phyloP scores from a whole-genome alignment of 2,329 filamentous ascomycete genomes.

The Phaeoacremonium minimum region DNA sequence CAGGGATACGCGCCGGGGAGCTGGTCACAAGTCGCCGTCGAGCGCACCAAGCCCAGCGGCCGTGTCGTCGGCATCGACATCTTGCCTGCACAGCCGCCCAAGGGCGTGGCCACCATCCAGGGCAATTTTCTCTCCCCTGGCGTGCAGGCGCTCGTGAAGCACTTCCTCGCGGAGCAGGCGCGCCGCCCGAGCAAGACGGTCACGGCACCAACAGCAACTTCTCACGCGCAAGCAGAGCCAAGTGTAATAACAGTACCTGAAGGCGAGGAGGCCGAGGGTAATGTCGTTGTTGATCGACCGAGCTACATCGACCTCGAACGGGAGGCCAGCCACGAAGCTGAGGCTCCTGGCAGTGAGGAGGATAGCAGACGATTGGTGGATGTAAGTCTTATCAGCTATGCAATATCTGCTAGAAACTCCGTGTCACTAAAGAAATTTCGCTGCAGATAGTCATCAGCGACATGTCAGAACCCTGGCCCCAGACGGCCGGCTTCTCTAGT shows the following conservation, averaged over 20 bases:
- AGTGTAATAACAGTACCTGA: slow-evolving; percentile 16
- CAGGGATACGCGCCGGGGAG: slow-evolving; percentile 74
- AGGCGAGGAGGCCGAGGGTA: slow-evolving; percentile 3
- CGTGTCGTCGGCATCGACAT: slow-evolving; percentile 89
- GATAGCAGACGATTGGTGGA: slow-evolving; percentile 64
- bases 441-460: slow-evolving; percentile 85
- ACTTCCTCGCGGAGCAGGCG: slow-evolving; percentile 62
- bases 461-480: slow-evolving; percentile 97
- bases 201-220: slow-evolving; percentile 5
- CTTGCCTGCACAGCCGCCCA: slow-evolving; percentile 85
- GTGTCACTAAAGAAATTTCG: not conserved
- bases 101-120: slow-evolving; percentile 90
- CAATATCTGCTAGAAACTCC: not conserved
- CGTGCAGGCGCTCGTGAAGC: slow-evolving; percentile 73
- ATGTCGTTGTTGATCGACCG: slow-evolving; percentile 32
- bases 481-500: slow-evolving; percentile 73
- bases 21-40: slow-evolving; percentile 77
- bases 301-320: slow-evolving; percentile 67
- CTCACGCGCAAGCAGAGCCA: slow-evolving; percentile 1
- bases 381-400: slow-evolving; percentile 32
- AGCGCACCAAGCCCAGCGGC: slow-evolving; percentile 70
- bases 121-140: slow-evolving; percentile 79
- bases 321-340: slow-evolving; percentile 18
- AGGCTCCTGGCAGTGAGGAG: slow-evolving; percentile 26
- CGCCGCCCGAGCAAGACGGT: no score